These are phyloP conservation scores for Cercospora beticola DNA, from an alignment of 2,329 filamentous ascomycete genomes.

Conservation along the genomic window DNA sequence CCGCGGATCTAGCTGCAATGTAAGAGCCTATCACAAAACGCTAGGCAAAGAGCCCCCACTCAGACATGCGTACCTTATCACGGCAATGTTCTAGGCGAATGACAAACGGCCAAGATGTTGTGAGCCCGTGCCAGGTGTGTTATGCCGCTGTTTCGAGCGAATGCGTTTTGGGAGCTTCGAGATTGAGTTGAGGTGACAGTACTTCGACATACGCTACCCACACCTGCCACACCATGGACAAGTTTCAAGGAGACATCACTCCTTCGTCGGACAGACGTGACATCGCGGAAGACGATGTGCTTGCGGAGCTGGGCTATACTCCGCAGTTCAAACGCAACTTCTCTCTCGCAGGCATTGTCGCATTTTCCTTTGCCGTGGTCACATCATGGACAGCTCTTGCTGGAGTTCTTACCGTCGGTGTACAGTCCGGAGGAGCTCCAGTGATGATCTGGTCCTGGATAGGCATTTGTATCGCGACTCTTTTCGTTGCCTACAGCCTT, in stretches of 20 bases:
- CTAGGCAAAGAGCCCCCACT: not conserved
- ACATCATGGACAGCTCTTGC: constrained; percentile 59
- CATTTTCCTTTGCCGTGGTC: constrained; percentile 60
- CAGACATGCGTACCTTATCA: not conserved
- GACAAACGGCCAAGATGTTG: not conserved
- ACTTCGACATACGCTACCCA: not conserved
- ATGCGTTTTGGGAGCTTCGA: not conserved
- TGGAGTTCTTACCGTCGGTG: constrained; percentile 57
- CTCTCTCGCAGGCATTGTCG: constrained; percentile 57
- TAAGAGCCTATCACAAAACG: not conserved
- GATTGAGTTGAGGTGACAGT: too few species aligned
- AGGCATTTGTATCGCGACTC: constrained; percentile 51
- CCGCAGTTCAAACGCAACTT: constrained; percentile 60
- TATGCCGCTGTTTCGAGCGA: not conserved
- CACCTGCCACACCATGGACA: not conserved
- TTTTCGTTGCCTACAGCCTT: constrained; percentile 59
- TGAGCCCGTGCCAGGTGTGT: not conserved
- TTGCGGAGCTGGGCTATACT: constrained; percentile 44
- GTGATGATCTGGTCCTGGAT: constrained; percentile 61
- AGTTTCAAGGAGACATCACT: not conserved
- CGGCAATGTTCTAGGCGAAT: not conserved
- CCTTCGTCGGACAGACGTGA: not conserved
- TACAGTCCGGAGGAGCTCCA: constrained; percentile 56
- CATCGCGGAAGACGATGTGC: constrained; percentile 39
- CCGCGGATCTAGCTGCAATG: not conserved